phyloP scores from a whole-genome alignment of 805 yeast species.

The Cyberlindnera euphorbiae region DNA sequence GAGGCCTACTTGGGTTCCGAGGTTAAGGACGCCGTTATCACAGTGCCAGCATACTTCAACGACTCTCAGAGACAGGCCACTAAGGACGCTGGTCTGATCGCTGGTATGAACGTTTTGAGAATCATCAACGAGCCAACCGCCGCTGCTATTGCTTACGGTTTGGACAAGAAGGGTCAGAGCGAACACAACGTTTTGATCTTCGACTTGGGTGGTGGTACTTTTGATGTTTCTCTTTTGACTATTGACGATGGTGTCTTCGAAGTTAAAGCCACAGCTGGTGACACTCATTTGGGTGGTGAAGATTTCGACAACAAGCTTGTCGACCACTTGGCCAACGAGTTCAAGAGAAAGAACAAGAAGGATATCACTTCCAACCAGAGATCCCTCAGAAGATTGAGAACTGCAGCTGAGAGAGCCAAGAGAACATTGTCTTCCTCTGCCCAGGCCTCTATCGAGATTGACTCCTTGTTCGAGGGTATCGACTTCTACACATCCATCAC shows the following conservation, averaged over 20 bases:
- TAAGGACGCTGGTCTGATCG: slow-evolving; percentile 95
- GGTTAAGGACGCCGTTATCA: slow-evolving; percentile 71
- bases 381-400: slow-evolving; percentile 96
- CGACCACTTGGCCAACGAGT: slow-evolving; percentile 87
- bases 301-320: slow-evolving; percentile 97
- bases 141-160: slow-evolving; percentile 98
- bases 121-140: slow-evolving; percentile 97
- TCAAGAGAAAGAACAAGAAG: slow-evolving; percentile 97
- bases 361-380: slow-evolving; percentile 91
- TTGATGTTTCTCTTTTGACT: slow-evolving; percentile 73
- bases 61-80: slow-evolving; percentile 98
- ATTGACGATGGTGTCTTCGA: slow-evolving; percentile 80
- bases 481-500: slow-evolving; percentile 97
- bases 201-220: slow-evolving; percentile 84
- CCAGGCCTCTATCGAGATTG: slow-evolving; percentile 94
- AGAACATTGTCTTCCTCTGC: slow-evolving; percentile 97
- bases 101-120: slow-evolving; percentile 91
- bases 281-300: slow-evolving; percentile 71
- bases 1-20: slow-evolving; percentile 48
- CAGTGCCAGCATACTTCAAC: slow-evolving; percentile 96
- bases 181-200: slow-evolving; percentile 80
- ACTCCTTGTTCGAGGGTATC: slow-evolving; percentile 92
- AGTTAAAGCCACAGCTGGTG: slow-evolving; percentile 79
- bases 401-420: slow-evolving; percentile 99
- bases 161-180: slow-evolving; percentile 53